Percentiles rank a stretch among this genome's conserved stretches.
Conservation (phyloP, 139 green algal genomes). For the Chlamydomonas sphaeroides region DNA sequence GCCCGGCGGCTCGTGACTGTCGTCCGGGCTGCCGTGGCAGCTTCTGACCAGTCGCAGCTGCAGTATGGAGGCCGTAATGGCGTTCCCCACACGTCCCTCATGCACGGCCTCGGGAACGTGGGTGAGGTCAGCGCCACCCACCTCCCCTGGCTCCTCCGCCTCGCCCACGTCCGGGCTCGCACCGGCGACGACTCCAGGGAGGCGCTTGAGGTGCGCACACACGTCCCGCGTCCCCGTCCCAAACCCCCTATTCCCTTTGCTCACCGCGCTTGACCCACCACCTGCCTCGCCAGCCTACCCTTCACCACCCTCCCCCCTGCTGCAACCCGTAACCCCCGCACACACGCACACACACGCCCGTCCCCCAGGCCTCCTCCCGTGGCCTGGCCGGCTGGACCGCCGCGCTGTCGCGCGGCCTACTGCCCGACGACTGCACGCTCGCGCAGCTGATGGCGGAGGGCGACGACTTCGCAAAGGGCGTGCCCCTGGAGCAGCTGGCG, state of each 20-base stretch:
- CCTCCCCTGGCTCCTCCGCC: constrained; percentile 81
- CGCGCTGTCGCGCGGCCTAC: constrained; percentile 72
- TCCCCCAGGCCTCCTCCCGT: constrained; percentile 34
- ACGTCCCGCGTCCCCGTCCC: too few relatives aligned
- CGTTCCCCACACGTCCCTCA: constrained; percentile 46
- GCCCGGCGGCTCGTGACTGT: too few relatives aligned
- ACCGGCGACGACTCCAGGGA: constrained; percentile 56
- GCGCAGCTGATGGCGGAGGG: constrained; percentile 61
- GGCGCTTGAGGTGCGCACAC: constrained; percentile 50
- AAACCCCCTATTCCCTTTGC: too few relatives aligned
- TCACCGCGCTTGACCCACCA: not conserved
- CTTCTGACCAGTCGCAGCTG: too few relatives aligned
- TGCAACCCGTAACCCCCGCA: not conserved
- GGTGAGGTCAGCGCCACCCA: constrained; percentile 71
- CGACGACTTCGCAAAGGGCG: not conserved
- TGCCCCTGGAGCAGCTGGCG: constrained; percentile 48
- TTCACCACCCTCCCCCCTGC: not conserved
- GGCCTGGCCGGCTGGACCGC: constrained; percentile 56
- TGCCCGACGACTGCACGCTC: constrained; percentile 80
- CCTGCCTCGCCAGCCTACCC: not conserved
- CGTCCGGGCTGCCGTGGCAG: too few relatives aligned
- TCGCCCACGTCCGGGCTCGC: constrained; percentile 67
- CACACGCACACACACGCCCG: too few relatives aligned
- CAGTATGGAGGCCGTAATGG: too few relatives aligned
- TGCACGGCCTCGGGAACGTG: constrained; percentile 79